Evolutionary conservation across 2,329 filamentous ascomycete species (phyloP), one percentile per base, ranked within the genome.

Genomic region (Stromatinia cepivora): DNA sequence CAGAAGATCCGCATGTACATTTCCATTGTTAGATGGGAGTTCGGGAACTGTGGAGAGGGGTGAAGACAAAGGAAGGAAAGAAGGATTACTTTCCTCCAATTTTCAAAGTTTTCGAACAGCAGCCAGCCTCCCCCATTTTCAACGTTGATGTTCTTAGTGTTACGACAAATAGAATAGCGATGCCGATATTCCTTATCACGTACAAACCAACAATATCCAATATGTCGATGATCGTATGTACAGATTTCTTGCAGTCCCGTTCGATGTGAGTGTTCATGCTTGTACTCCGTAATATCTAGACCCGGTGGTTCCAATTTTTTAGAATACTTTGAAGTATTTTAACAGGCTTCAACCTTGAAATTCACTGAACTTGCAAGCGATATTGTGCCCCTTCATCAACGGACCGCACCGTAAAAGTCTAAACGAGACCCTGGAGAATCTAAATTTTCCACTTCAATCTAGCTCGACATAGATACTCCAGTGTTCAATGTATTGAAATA

Each of bases 221-320:
- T 28, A 61, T 61, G 34, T 42, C 63, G 36, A 56, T 34, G 45
- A 45, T 42, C 50, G n/a, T 20, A 59, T 58, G 31, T 67, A 63
- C 59, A 50, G 1, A 62, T 62, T 62, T 52, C 56, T 67, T 67
- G 66, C 66, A 67, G 66, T 34, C 20, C 66, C 66, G 46, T 22
- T 31, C 45, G 54, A 63, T 63, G 56, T 67, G 48, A 53, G 56
- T 67, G 54, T 62, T 67, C 45, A 50, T 66, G 34, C 63, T 45
- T 46, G 59, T 63, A 42, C 39, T 42, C 39, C 39, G 39, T 42
- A 63, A 45, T 34, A 34, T 66, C 9, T 56, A 56, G 17, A 11
- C 34, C 50, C 25, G 36, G 56, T 54, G 45, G 42, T 48, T 39
- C 54, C 34, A 28, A 31, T 50, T 34, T 48, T 31, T 52, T 36